Percentiles rank a stretch among this genome's conserved stretches.
phyloP scores from a whole-genome alignment of 2,329 filamentous ascomycete genomes.

The Phaeosphaeria sp. region DNA sequence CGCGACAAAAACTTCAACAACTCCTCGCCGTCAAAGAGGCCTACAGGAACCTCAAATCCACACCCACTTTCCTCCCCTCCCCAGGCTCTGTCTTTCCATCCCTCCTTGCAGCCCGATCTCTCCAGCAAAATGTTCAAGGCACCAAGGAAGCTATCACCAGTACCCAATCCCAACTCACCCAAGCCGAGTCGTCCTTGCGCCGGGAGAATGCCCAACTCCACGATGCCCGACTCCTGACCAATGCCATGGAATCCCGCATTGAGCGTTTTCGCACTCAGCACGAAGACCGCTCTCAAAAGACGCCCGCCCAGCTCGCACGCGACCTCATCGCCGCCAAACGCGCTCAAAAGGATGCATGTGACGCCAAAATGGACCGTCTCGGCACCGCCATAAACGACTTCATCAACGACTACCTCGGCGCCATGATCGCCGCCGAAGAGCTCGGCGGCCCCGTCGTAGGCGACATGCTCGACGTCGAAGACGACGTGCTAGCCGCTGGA shows the following conservation, averaged over 20 bases:
- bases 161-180: conserved; percentile 50
- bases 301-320: conserved; percentile 66
- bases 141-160: conserved; percentile 65
- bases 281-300: conserved; percentile 64
- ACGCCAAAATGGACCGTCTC: conserved; percentile 66
- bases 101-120: conserved; percentile 73
- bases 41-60: conserved; percentile 68
- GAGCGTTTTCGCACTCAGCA: conserved; percentile 64
- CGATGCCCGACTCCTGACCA: conserved; percentile 56
- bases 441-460: conserved; percentile 84
- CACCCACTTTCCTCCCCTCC: conserved; percentile 70
- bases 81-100: conserved; percentile 73
- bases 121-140: conserved; percentile 69
- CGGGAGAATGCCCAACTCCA: conserved; percentile 55
- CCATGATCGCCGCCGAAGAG: conserved; percentile 83
- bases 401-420: conserved; percentile 72
- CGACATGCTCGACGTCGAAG: conserved; percentile 70
- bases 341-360: conserved; percentile 65
- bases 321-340: conserved; percentile 69
- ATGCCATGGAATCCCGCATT: conserved; percentile 64
- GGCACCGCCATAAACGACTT: conserved; percentile 72
- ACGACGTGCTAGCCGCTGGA: conserved; percentile 60
- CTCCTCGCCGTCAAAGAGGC: conserved; percentile 65
- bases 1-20: conserved; percentile 51
- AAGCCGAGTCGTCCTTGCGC: conserved; percentile 50